These are phyloP conservation scores for Picea engelmannii DNA, from an alignment of 83 land plant genomes.

Conservation along the genomic window DNA sequence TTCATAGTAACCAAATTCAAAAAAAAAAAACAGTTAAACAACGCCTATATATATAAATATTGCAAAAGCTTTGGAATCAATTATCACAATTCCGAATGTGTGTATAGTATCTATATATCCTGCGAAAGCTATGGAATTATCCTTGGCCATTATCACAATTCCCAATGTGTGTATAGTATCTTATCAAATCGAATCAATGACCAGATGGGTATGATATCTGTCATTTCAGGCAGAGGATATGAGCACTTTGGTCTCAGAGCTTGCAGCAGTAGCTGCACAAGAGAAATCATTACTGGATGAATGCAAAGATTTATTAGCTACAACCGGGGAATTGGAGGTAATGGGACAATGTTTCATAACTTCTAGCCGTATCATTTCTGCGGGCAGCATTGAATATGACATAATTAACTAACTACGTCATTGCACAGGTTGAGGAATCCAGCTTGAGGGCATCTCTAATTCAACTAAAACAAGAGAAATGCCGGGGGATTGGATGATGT, in stretches of 20 bases:
- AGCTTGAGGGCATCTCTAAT: constrained; percentile 47
- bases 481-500: neutral
- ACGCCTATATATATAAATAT: too few species aligned
- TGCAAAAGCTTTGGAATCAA: too few species aligned
- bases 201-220: neutral
- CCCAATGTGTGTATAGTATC: neutral
- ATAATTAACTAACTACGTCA: neutral
- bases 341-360: constrained; percentile 5
- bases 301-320: constrained; percentile 46
- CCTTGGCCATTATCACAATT: too few species aligned
- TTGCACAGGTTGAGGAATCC: constrained; percentile 51
- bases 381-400: neutral
- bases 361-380: neutral
- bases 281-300: constrained; percentile 41
- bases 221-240: constrained; percentile 40
- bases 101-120: too few species aligned
- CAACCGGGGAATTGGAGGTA: constrained; percentile 50
- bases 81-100: too few species aligned
- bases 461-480: constrained; percentile 30
- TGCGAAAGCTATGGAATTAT: too few species aligned
- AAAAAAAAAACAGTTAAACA: too few species aligned
- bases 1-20: too few species aligned
- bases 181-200: neutral
- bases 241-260: constrained; percentile 39
- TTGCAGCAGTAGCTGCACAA: constrained; percentile 36